Evolutionary conservation across 2,329 filamentous ascomycete species (phyloP).

Genomic region (Madurella fahalii): DNA sequence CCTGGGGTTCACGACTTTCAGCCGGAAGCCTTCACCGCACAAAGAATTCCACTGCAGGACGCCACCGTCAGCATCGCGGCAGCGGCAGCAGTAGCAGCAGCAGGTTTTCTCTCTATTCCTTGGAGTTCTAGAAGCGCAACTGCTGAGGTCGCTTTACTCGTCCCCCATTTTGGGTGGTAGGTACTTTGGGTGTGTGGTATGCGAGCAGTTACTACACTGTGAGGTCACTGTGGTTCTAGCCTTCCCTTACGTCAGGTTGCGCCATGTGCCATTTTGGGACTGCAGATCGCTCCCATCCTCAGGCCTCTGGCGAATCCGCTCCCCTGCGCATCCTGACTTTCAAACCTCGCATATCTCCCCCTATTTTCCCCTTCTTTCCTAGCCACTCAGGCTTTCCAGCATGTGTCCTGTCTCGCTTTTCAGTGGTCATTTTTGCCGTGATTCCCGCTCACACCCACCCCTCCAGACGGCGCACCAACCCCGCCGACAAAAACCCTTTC

Average conservation of each 20-base stretch:
- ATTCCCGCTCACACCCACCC: not conserved
- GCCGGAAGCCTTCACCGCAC: not conserved
- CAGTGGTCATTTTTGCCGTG: not conserved
- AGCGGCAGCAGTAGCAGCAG: not conserved
- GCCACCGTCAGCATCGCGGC: not conserved
- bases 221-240: no score
- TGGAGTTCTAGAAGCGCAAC: not conserved
- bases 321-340: constrained; percentile 23
- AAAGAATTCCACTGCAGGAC: not conserved
- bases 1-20: not conserved
- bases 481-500: not conserved
- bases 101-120: not conserved
- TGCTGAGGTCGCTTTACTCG: no score
- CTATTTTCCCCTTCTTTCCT: constrained; percentile 4
- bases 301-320: constrained; percentile 9
- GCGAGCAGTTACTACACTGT: no score
- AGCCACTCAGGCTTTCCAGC: constrained; percentile 3
- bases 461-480: not conserved
- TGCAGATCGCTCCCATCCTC: constrained; percentile 20
- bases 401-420: not conserved
- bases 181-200: no score
- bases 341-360: constrained; percentile 9
- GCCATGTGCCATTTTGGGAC: not conserved
- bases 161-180: no score
- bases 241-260: no score